Percentiles rank a stretch among this genome's conserved stretches.
phyloP scores from a whole-genome alignment of 2,329 filamentous ascomycete genomes.

The Chaetomiaceae sp. region DNA sequence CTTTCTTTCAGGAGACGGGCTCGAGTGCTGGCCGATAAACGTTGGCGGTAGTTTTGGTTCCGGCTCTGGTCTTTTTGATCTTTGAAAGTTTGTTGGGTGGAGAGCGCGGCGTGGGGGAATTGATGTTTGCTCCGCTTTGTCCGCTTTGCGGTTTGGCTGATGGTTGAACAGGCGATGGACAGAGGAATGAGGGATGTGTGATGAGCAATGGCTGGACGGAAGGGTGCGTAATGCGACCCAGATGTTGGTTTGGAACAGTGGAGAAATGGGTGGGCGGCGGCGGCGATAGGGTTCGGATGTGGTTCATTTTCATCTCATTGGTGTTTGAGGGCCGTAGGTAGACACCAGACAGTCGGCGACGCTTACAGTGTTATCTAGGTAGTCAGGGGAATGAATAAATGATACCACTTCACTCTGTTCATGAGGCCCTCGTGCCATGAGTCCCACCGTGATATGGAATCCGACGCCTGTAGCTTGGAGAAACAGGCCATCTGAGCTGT shows the following conservation, averaged over 20 bases:
- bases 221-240: neutral
- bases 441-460: too few relatives aligned
- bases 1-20: too few relatives aligned
- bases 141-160: too few relatives aligned
- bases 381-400: constrained; percentile 8
- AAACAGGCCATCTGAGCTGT: too few relatives aligned
- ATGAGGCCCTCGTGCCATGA: neutral
- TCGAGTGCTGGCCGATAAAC: too few relatives aligned
- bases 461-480: too few relatives aligned
- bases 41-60: neutral
- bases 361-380: constrained; percentile 10
- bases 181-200: neutral
- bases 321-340: neutral
- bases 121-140: too few relatives aligned
- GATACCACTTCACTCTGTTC: constrained; percentile 11
- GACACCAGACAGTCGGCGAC: neutral
- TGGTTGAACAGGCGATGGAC: too few relatives aligned
- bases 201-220: neutral
- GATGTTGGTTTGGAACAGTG: neutral
- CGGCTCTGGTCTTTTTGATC: neutral
- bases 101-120: too few relatives aligned
- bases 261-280: neutral
- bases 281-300: neutral
- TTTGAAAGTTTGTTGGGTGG: neutral
- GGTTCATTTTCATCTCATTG: neutral